Percentiles rank a stretch among this genome's conserved stretches.
These are phyloP conservation scores for Ceratocystis papillata DNA, from an alignment of 2,329 filamentous ascomycete genomes.

Conservation along the genomic window DNA sequence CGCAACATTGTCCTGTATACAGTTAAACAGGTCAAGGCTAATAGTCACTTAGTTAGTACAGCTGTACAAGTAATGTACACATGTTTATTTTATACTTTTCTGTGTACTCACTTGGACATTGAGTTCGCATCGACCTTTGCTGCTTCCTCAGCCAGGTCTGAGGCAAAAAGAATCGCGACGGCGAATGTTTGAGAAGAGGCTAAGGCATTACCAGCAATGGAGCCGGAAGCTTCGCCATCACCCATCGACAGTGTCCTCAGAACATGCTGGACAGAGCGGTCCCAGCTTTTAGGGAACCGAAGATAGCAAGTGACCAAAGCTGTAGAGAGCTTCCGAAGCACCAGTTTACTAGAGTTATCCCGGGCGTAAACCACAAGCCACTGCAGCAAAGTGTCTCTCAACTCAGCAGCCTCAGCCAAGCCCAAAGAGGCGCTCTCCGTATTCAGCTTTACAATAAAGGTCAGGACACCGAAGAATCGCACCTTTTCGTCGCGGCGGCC, in stretches of 20 bases:
- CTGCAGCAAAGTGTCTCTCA: slow-evolving; percentile 49
- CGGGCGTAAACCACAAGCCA: slow-evolving; percentile 50
- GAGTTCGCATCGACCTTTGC: slow-evolving; percentile 55
- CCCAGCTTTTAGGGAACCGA: slow-evolving; percentile 58
- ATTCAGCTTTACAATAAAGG: slow-evolving; percentile 89
- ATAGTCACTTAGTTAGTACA: slow-evolving; percentile 28
- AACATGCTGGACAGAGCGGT: slow-evolving; percentile 54
- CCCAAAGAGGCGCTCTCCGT: slow-evolving; percentile 56
- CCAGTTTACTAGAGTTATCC: slow-evolving; percentile 46
- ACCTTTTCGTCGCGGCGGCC: slow-evolving; percentile 59
- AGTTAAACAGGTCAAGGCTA: slow-evolving; percentile 34
- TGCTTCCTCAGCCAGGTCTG: slow-evolving; percentile 50
- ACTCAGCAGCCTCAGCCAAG: slow-evolving; percentile 46
- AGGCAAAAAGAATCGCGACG: slow-evolving; percentile 22
- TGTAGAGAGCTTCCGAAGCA: slow-evolving; percentile 65
- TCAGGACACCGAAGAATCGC: slow-evolving; percentile 85
- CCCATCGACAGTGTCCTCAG: slow-evolving; percentile 35
- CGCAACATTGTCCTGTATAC: slow-evolving; percentile 34
- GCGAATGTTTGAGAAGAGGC: slow-evolving; percentile 14
- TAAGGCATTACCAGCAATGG: neutral
- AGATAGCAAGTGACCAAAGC: slow-evolving; percentile 66
- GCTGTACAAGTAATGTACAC: neutral
- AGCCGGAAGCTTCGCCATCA: slow-evolving; percentile 2
- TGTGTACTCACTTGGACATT: slow-evolving; percentile 41
- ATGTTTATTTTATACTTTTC: neutral